Evolutionary conservation across 805 yeast genomes (phyloP).

Genomic region (Metschnikowia amazonensis): DNA sequence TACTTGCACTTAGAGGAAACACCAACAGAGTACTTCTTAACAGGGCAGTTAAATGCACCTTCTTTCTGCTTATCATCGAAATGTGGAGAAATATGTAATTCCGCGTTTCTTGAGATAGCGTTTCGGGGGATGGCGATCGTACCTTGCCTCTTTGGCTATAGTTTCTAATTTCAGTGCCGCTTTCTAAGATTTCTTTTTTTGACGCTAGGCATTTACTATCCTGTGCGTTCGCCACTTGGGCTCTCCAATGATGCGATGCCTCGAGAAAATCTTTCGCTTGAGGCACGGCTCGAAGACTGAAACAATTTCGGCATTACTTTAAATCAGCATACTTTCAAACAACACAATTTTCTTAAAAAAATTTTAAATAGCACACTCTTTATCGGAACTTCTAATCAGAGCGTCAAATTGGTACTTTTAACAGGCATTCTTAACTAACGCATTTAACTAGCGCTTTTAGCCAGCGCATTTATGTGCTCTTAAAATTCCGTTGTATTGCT

Average conservation of each 20-base stretch:
- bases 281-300: not conserved
- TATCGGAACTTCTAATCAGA: no score
- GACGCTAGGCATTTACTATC: not conserved
- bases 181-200: not conserved
- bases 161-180: not conserved
- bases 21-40: not conserved
- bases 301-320: not conserved
- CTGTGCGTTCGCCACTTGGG: conserved; percentile 4
- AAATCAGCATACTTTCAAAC: no score
- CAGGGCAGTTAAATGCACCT: not conserved
- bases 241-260: conserved; percentile 1
- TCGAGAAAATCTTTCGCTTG: not conserved
- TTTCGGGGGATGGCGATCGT: not conserved
- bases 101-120: not conserved
- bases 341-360: no score
- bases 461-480: no score
- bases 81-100: not conserved
- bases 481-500: no score
- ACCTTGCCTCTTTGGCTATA: no score
- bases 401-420: no score
- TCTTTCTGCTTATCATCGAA: not conserved
- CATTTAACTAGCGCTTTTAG: no score
- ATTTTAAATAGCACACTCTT: no score
- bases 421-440: no score
- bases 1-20: conserved; percentile 6